Evolutionary conservation across 2,329 filamentous ascomycete genomes (phyloP).

Genomic region (Penicillium sp.): DNA sequence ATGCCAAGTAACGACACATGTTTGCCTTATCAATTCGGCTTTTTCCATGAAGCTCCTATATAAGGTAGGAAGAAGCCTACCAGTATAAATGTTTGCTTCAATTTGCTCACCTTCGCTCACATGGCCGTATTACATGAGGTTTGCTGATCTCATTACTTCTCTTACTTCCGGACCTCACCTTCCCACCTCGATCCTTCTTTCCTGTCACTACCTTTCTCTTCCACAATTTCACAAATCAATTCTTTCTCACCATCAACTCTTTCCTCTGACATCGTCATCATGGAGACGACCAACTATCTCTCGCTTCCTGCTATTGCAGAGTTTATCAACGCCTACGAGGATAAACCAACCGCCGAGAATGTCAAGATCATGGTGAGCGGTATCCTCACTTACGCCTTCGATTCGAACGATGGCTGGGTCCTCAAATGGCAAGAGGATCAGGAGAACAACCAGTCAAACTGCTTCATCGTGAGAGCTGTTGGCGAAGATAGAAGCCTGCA

Average conservation of each 20-base stretch:
- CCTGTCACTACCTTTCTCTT: not conserved
- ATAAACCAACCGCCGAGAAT: not conserved
- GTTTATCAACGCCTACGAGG: not conserved
- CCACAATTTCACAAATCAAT: not conserved
- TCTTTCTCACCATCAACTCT: not conserved
- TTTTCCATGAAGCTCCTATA: no score
- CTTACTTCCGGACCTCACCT: not conserved
- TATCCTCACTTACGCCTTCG: not conserved
- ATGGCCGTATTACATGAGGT: not conserved
- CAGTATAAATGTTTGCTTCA: not conserved
- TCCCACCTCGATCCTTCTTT: not conserved
- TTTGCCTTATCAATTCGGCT: not conserved
- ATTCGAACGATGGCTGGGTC: not conserved
- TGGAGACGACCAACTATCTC: not conserved
- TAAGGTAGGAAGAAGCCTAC: not conserved
- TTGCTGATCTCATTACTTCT: not conserved
- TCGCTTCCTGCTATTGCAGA: not conserved
- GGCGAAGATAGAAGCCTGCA: not conserved
- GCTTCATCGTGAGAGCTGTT: not conserved
- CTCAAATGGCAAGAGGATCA: not conserved
- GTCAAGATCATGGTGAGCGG: not conserved
- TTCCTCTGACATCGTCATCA: not conserved
- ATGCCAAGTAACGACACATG: not conserved
- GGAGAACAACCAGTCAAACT: not conserved
- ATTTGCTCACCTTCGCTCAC: not conserved